These are phyloP conservation scores for Lachnellula arida DNA, from an alignment of 2,329 filamentous ascomycete genomes.

Conservation along the genomic window DNA sequence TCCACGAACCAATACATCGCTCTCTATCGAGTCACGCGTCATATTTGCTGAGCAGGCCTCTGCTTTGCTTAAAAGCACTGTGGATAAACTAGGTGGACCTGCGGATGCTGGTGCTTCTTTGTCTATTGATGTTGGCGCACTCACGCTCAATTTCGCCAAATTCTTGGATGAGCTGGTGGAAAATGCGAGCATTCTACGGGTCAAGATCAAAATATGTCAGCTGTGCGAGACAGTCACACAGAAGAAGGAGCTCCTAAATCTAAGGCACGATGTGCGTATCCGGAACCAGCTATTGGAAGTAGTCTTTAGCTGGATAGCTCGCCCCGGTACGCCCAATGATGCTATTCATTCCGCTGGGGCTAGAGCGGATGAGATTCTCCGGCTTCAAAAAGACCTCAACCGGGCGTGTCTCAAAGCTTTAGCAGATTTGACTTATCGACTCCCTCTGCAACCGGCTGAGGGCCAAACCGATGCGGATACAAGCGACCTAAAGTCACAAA, in stretches of 20 bases:
- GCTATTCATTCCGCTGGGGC: conserved; percentile 33
- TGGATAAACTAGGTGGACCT: conserved; percentile 60
- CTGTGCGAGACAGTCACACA: conserved; percentile 60
- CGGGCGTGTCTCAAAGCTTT: conserved; percentile 60
- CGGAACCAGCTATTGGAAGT: conserved; percentile 64
- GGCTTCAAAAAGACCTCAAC: conserved; percentile 62
- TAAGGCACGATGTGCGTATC: conserved; percentile 64
- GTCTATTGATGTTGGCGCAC: conserved; percentile 57
- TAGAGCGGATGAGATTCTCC: conserved; percentile 52
- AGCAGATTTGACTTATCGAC: conserved; percentile 60
- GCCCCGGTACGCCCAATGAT: conserved; percentile 51
- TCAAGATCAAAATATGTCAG: conserved; percentile 67
- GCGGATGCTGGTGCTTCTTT: conserved; percentile 58
- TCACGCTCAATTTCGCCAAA: conserved; percentile 63
- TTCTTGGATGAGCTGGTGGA: conserved; percentile 58
- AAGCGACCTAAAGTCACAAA: conserved; percentile 64
- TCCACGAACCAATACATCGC: conserved; percentile 45
- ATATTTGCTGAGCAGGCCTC: conserved; percentile 65
- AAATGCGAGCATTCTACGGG: conserved; percentile 50
- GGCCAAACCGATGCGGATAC: conserved; percentile 61
- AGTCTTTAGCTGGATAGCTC: conserved; percentile 64
- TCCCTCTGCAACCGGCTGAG: conserved; percentile 62
- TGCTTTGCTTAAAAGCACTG: conserved; percentile 56
- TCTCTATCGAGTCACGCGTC: conserved; percentile 55
- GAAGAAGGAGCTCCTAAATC: conserved; percentile 63